These are phyloP conservation scores for Pleurotus salmoneostramineus DNA, from an alignment of 768 basidiomycete species.

Conservation along the genomic window DNA sequence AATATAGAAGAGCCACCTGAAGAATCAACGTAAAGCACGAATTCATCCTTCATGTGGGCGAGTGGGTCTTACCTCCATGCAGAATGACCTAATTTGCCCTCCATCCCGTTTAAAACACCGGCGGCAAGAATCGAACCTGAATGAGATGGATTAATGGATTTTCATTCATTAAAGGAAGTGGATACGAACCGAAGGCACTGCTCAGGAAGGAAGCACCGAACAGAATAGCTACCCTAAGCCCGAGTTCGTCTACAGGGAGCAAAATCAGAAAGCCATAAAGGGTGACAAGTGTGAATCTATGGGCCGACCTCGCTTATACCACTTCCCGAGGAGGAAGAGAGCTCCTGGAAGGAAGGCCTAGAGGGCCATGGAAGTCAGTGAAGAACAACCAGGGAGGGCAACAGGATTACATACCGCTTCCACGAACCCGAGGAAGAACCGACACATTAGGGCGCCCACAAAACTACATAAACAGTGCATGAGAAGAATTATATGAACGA, in stretches of 20 bases:
- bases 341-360: constrained; percentile 34
- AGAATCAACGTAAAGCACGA: not conserved
- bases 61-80: constrained; percentile 38
- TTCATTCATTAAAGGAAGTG: not conserved
- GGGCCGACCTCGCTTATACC: constrained; percentile 31
- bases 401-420: constrained; percentile 27
- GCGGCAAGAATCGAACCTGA: constrained; percentile 32
- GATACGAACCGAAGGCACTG: constrained; percentile 43
- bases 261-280: not conserved
- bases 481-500: too few relatives aligned
- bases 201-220: constrained; percentile 46
- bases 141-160: not conserved
- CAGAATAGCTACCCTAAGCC: constrained; percentile 31
- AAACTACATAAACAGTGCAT: constrained; percentile 25
- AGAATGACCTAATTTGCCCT: constrained; percentile 37
- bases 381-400: constrained; percentile 30
- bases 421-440: constrained; percentile 47
- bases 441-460: constrained; percentile 33
- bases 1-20: constrained; percentile 39
- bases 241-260: constrained; percentile 2
- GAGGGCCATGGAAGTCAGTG: constrained; percentile 7
- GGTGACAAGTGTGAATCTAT: not conserved
- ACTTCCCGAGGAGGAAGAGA: constrained; percentile 24
- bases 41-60: too few relatives aligned
- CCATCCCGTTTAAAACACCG: constrained; percentile 40